Conservation (phyloP, 2,329 filamentous ascomycete species). For the Teratosphaeria nubilosa region DNA sequence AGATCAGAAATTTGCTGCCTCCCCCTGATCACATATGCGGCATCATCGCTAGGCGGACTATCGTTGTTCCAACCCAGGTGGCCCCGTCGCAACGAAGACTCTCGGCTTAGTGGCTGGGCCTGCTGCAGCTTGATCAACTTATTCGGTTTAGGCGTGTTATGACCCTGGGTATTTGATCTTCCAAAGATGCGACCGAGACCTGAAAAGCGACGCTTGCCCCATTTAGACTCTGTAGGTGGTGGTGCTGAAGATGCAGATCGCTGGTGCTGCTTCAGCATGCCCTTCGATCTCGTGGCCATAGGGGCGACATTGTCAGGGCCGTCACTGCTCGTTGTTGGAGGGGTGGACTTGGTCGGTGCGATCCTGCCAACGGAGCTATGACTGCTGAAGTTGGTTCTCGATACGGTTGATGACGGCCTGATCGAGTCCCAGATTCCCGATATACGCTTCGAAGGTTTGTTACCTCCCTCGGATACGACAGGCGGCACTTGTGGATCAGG, state of each 20-base stretch:
- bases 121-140: constrained; percentile 25
- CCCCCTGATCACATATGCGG: constrained; percentile 12
- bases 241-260: constrained; percentile 16
- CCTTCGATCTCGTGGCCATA: constrained; percentile 10
- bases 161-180: constrained; percentile 25
- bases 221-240: constrained; percentile 14
- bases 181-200: constrained; percentile 34
- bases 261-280: constrained; percentile 18
- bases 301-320: background rate
- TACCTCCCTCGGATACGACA: background rate
- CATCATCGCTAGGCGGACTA: constrained; percentile 4
- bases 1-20: constrained; percentile 9
- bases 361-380: constrained; percentile 3
- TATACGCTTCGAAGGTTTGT: constrained; percentile 1
- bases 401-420: constrained; percentile 8
- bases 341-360: background rate
- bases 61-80: background rate
- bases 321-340: background rate
- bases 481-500: background rate
- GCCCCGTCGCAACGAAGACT: background rate
- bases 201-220: constrained; percentile 36
- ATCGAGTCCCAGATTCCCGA: constrained; percentile 15
- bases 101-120: constrained; percentile 3
- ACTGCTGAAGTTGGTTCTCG: constrained; percentile 1
- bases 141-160: constrained; percentile 19